phyloP scores from a whole-genome alignment of 352 stramenopile species.

The Phytophthora nicotianae region DNA sequence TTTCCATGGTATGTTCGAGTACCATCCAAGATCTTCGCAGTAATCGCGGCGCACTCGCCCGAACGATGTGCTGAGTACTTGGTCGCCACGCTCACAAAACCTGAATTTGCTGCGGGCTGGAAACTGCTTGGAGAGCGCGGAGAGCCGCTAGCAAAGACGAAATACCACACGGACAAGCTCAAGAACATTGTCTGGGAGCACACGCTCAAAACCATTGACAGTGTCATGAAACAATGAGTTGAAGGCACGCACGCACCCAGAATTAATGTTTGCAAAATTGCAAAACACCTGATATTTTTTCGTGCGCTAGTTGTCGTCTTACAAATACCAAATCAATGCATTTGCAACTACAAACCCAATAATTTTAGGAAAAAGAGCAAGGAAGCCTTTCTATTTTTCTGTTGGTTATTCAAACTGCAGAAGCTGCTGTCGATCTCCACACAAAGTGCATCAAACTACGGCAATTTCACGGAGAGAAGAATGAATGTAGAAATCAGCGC shows the following conservation, averaged over 20 bases:
- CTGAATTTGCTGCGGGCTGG: slow-evolving; percentile 28
- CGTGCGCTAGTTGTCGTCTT: too few species aligned
- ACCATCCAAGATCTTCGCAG: slow-evolving; percentile 26
- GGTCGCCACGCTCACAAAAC: slow-evolving; percentile 30
- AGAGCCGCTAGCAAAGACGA: slow-evolving; percentile 27
- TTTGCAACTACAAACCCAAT: background rate
- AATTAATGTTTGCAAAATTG: background rate
- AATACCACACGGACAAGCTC: slow-evolving; percentile 35
- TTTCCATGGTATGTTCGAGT: slow-evolving; percentile 34
- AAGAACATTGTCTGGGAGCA: slow-evolving; percentile 33
- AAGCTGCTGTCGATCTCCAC: slow-evolving; percentile 25
- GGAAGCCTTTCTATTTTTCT: slow-evolving; percentile 49
- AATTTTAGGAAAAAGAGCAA: slow-evolving; percentile 24
- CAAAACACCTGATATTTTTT: too few species aligned
- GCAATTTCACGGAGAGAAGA: slow-evolving; percentile 36
- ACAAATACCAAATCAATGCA: too few species aligned
- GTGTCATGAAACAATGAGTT: slow-evolving; percentile 27
- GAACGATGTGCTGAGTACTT: slow-evolving; percentile 33
- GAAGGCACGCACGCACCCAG: background rate
- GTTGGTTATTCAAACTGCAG: slow-evolving; percentile 48
- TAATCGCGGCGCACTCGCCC: slow-evolving; percentile 27
- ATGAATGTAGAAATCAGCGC: slow-evolving; percentile 23
- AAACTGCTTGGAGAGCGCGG: slow-evolving; percentile 28
- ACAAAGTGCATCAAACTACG: slow-evolving; percentile 30
- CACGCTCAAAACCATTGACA: slow-evolving; percentile 30